phyloP scores from a whole-genome alignment of 2,329 filamentous ascomycete genomes.

The Graphilbum ipis-grandicollis region DNA sequence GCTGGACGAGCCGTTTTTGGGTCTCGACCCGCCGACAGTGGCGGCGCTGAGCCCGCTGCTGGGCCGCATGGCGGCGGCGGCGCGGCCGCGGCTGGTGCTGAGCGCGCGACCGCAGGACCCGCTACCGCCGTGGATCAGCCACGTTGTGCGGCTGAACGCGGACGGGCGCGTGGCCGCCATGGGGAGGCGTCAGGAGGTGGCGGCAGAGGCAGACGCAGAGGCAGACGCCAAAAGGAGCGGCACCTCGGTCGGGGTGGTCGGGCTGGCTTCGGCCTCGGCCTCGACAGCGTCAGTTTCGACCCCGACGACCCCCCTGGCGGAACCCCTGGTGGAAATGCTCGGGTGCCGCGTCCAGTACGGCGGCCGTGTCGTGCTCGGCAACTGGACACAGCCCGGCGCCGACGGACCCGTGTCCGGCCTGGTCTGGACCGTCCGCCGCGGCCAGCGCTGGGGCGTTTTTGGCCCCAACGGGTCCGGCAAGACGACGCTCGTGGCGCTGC shows the following conservation, averaged over 20 bases:
- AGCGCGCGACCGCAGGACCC: slow-evolving; percentile 71
- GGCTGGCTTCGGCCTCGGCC: too few relatives aligned
- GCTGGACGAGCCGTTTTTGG: slow-evolving; percentile 92
- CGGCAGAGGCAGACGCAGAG: too few relatives aligned
- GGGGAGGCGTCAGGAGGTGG: slow-evolving; percentile 47
- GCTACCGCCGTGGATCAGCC: slow-evolving; percentile 79
- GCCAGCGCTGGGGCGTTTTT: slow-evolving; percentile 82
- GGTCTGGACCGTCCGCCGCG: slow-evolving; percentile 66
- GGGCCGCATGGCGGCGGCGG: slow-evolving; percentile 45
- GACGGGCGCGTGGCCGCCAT: slow-evolving; percentile 47
- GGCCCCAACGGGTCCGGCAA: slow-evolving; percentile 92
- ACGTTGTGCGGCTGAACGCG: slow-evolving; percentile 55
- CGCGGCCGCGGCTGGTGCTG: slow-evolving; percentile 56
- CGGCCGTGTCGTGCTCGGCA: slow-evolving; percentile 58
- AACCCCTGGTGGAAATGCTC: slow-evolving; percentile 71
- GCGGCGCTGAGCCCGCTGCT: slow-evolving; percentile 55
- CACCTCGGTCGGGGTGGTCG: too few relatives aligned
- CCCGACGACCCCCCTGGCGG: slow-evolving; percentile 13
- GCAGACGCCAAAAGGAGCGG: too few relatives aligned
- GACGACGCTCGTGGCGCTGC: slow-evolving; percentile 80
- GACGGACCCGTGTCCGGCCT: slow-evolving; percentile 45
- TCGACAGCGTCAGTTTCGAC: too few relatives aligned
- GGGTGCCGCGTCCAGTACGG: slow-evolving; percentile 73
- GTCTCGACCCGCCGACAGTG: slow-evolving; percentile 72
- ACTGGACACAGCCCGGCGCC: slow-evolving; percentile 49